These are phyloP conservation scores for Nothophaeocryptopus gaeumannii DNA, from an alignment of 2,329 filamentous ascomycete genomes.

Conservation along the genomic window DNA sequence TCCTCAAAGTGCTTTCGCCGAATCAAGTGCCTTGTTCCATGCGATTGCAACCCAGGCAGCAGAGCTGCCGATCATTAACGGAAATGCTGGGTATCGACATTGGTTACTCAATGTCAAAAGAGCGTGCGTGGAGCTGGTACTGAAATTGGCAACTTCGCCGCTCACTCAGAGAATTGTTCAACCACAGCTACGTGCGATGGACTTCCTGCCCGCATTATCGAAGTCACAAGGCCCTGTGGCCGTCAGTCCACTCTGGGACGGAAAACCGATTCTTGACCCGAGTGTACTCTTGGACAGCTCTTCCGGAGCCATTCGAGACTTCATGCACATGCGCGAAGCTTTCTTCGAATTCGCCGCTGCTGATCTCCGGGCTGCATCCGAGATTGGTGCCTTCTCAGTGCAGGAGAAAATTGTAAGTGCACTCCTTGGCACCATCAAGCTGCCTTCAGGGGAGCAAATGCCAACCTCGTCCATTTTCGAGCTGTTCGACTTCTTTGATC, in stretches of 20 bases:
- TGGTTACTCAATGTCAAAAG: constrained; percentile 46
- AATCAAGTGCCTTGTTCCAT: constrained; percentile 77
- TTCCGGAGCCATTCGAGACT: constrained; percentile 69
- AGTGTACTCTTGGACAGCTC: constrained; percentile 69
- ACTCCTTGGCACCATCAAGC: constrained; percentile 71
- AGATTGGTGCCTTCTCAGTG: constrained; percentile 41
- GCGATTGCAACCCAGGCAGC: constrained; percentile 59
- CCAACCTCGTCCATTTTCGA: constrained; percentile 79
- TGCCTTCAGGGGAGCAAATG: constrained; percentile 64
- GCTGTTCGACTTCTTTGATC: constrained; percentile 83
- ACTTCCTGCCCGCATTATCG: constrained; percentile 76
- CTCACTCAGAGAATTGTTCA: constrained; percentile 74
- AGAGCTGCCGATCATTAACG: constrained; percentile 54
- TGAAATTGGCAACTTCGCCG: constrained; percentile 78
- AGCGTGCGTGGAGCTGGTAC: constrained; percentile 60
- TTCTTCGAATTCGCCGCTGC: constrained; percentile 81
- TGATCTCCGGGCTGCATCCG: constrained; percentile 70
- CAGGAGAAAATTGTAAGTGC: constrained; percentile 58
- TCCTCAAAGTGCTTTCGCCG: constrained; percentile 66
- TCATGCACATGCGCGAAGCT: constrained; percentile 72
- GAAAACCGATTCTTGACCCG: constrained; percentile 56
- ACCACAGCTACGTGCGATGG: constrained; percentile 73
- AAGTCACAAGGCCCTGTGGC: constrained; percentile 68
- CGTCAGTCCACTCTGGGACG: constrained; percentile 71
- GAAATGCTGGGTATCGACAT: constrained; percentile 30